These are phyloP conservation scores for Ormosia semicastrata DNA, from an alignment of 306 rosid genomes.

Conservation along the genomic window DNA sequence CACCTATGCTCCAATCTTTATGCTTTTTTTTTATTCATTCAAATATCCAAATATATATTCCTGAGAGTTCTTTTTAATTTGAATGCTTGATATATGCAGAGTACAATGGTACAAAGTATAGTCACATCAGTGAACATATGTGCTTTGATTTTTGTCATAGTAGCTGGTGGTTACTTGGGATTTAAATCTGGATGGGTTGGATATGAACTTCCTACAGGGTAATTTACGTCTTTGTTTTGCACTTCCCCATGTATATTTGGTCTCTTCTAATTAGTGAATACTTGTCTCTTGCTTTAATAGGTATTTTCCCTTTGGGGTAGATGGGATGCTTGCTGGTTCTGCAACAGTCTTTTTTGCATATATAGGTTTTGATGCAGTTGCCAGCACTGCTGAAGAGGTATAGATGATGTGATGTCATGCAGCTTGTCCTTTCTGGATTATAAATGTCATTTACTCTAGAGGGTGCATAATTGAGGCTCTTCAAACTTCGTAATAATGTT, in stretches of 20 bases:
- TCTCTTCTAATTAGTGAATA: not conserved
- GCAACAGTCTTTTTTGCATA: slow-evolving; percentile 91
- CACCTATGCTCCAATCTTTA: not conserved
- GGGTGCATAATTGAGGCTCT: not conserved
- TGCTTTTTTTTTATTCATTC: not conserved
- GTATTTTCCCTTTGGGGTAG: slow-evolving; percentile 85
- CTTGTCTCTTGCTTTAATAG: slow-evolving; percentile 37
- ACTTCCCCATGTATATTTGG: not conserved
- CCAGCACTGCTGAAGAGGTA: slow-evolving; percentile 95
- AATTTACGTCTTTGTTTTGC: slow-evolving; percentile 26
- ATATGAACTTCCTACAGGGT: slow-evolving; percentile 84
- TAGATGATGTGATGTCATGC: not conserved
- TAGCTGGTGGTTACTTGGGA: slow-evolving; percentile 80
- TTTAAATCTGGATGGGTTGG: slow-evolving; percentile 96
- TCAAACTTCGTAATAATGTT: slow-evolving; percentile 10
- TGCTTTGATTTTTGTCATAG: slow-evolving; percentile 75
- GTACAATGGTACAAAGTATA: slow-evolving; percentile 69
- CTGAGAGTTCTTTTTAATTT: not conserved
- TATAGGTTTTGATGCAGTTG: slow-evolving; percentile 90
- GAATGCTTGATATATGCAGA: slow-evolving; percentile 51
- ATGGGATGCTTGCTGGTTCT: slow-evolving; percentile 97
- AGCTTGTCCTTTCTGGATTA: not conserved
- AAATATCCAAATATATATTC: not conserved
- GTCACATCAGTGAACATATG: slow-evolving; percentile 73
- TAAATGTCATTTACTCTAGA: not conserved